Base-by-base conservation (phyloP, 768 basidiomycete genomes). In the Dentipellis sp. region DNA sequence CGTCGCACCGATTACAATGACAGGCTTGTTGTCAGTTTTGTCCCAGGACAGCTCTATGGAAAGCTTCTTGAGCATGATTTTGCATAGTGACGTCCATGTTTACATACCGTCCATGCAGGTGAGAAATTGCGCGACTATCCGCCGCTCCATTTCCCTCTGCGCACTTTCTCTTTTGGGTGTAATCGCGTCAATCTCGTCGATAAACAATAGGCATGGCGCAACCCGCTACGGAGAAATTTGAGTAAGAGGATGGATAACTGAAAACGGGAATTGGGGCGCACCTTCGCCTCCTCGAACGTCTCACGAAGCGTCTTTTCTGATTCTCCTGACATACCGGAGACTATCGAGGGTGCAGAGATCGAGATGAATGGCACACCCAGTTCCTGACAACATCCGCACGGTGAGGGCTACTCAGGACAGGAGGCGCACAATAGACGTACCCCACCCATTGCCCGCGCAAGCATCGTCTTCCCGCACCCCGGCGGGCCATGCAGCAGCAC, bases 311-410 rank as follows among this genome's bases (percentile, higher is more conserved):
- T 94, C 74, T 95, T 98, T 68, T 99, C 97, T 0, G 92, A 94
- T 69, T 99, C 97, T 48, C 97, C 97, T 0, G 93, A 97, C 93
- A 98, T 97, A 1, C 97, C 95, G 2, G 91, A 94, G 8, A 99
- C 93, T 57, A 99, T 88, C 0, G 91, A 91, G 0, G 97, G 97
- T 0, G 95, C 95, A 3, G 95, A 95, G 58, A 99, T 84, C 52
- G 75, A 89, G 61, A 99, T 94, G 66, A 99, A 97, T 0, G 95
- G 94, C 1, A 95, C 76, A 2, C 84, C 87, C 3, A 97, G 78
- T 75, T 97, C 94, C 94, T 97, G 62, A 36, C 59, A 34, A 57
- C 53, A 21, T 62, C 23, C 54, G 48, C 49, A 22, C 36, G 9
- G 35, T 38, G 9, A 3, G 35, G n/a, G 19, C 16, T 37, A 14